Conservation (phyloP, 805 yeast genomes). For the Candida stauntonica region DNA sequence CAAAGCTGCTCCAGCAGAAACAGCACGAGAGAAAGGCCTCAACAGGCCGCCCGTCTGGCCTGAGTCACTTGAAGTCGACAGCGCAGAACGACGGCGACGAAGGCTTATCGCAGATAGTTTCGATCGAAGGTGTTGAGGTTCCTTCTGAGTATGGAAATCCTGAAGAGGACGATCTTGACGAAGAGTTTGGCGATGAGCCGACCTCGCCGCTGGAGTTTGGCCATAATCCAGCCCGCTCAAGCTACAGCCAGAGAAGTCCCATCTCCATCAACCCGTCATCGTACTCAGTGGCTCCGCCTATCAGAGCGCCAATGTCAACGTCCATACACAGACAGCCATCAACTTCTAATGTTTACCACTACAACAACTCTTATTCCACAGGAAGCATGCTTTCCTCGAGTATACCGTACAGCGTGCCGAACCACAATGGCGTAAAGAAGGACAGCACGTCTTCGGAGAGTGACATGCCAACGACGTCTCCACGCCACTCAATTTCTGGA, state of each 20-base stretch:
- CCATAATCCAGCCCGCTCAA: no score
- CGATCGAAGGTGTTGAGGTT: slow-evolving; percentile 29
- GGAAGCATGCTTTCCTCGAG: slow-evolving; percentile 19
- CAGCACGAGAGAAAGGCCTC: slow-evolving; percentile 11
- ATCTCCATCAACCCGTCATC: slow-evolving; percentile 20
- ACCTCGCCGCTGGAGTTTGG: slow-evolving; percentile 10
- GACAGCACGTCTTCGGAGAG: slow-evolving; percentile 44
- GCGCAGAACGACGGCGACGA: slow-evolving; percentile 11
- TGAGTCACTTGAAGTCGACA: slow-evolving; percentile 5
- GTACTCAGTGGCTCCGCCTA: slow-evolving; percentile 26
- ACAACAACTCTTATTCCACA: slow-evolving; percentile 18
- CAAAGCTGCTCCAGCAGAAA: slow-evolving; percentile 26
- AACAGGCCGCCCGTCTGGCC: slow-evolving; percentile 5
- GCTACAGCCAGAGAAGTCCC: slow-evolving; percentile 24
- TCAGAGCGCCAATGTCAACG: slow-evolving; percentile 27
- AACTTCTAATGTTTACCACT: slow-evolving; percentile 6
- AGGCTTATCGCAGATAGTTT: slow-evolving; percentile 23
- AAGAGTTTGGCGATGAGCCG: slow-evolving; percentile 10
- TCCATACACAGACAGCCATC: slow-evolving; percentile 28
- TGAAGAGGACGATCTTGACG: slow-evolving; percentile 5
- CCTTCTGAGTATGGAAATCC: slow-evolving; percentile 5
- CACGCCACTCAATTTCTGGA: slow-evolving; percentile 30
- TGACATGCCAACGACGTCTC: slow-evolving; percentile 24
- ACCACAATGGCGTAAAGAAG: slow-evolving; percentile 10
- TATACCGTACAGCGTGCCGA: slow-evolving; percentile 26